Evolutionary conservation across 257 asterid species (phyloP).

Genomic region (Eustoma russellianum): DNA sequence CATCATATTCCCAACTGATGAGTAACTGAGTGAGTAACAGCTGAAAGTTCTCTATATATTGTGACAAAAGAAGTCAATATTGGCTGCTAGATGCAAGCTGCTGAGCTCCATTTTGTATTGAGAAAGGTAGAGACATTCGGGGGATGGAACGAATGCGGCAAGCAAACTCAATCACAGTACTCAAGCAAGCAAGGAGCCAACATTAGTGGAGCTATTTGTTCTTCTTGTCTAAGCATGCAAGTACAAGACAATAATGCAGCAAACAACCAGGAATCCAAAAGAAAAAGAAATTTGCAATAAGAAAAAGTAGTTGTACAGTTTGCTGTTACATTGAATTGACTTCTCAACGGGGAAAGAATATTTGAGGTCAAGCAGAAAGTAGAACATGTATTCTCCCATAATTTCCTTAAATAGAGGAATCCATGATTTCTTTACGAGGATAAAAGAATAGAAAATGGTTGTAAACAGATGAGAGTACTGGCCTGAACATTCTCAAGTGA

Average conservation of each 20-base stretch:
- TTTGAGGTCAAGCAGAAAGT: constrained; percentile 8
- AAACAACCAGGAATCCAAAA: constrained; percentile 1
- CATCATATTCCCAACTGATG: too few relatives aligned
- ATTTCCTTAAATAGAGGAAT: constrained; percentile 7
- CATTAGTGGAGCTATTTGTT: too few relatives aligned
- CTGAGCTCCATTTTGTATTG: too few relatives aligned
- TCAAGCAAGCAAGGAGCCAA: too few relatives aligned
- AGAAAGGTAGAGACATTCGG: too few relatives aligned
- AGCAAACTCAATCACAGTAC: too few relatives aligned
- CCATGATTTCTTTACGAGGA: constrained; percentile 13
- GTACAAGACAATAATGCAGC: neutral
- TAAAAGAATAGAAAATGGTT: constrained; percentile 21
- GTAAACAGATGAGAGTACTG: constrained; percentile 9
- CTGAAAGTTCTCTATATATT: too few relatives aligned
- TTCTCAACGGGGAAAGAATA: neutral
- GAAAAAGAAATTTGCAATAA: neutral
- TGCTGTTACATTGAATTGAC: constrained; percentile 9
- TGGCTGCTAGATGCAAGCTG: too few relatives aligned
- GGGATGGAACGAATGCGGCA: too few relatives aligned
- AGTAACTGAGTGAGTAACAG: too few relatives aligned
- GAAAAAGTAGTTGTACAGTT: neutral
- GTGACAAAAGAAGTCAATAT: too few relatives aligned
- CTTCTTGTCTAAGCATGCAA: neutral
- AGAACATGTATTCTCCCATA: neutral
- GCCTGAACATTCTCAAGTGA: too few relatives aligned